Conservation (phyloP, 768 basidiomycete genomes). For the Mycena kentingensis region DNA sequence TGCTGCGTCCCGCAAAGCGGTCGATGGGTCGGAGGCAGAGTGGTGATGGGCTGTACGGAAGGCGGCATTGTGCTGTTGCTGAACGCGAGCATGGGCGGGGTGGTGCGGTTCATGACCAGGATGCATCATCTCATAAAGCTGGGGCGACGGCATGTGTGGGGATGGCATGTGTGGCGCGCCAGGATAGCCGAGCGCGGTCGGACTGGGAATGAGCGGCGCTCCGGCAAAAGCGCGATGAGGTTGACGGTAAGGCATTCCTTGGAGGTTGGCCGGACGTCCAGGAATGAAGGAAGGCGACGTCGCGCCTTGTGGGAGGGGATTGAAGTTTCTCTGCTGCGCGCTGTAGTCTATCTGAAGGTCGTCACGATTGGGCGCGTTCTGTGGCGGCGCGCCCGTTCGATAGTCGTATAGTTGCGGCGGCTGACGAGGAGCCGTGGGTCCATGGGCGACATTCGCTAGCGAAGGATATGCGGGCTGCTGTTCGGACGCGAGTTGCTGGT, state of each 20-base stretch:
- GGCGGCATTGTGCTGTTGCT: conserved; percentile 75
- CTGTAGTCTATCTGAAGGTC: conserved; percentile 59
- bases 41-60: conserved; percentile 80
- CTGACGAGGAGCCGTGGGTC: conserved; percentile 48
- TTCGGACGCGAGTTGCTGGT: conserved; percentile 47
- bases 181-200: conserved; percentile 55
- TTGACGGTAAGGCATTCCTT: conserved; percentile 60
- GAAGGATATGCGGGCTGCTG: conserved; percentile 70
- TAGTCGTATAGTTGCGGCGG: conserved; percentile 56
- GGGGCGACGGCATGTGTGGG: conserved; percentile 74
- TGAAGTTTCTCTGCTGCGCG: conserved; percentile 58
- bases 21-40: conserved; percentile 75
- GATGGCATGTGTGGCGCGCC: conserved; percentile 59
- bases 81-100: conserved; percentile 71
- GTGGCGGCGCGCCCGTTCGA: conserved; percentile 42
- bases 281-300: conserved; percentile 50
- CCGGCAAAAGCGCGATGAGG: conserved; percentile 61
- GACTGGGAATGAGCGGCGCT: conserved; percentile 52
- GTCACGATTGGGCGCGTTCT: conserved; percentile 41
- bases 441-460: conserved; percentile 53
- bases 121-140: conserved; percentile 80
- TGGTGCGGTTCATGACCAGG: conserved; percentile 58
- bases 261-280: conserved; percentile 52
- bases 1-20: conserved; percentile 70
- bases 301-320: conserved; percentile 41